These are phyloP conservation scores for Neurospora hispaniola DNA, from an alignment of 495 filamentous ascomycete genomes.

Conservation along the genomic window DNA sequence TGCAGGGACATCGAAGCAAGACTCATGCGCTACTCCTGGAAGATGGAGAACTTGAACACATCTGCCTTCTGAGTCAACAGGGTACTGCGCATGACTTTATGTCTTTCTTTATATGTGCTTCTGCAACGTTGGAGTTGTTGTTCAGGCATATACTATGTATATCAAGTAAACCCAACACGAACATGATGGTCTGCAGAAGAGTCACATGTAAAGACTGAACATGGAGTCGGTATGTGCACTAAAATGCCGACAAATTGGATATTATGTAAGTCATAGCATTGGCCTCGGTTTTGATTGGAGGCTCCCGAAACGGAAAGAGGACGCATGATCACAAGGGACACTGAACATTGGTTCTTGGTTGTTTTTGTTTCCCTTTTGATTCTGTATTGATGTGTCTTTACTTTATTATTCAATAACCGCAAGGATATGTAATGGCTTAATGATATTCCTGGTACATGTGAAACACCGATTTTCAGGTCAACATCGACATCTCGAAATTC, in stretches of 20 bases:
- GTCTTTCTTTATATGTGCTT: too few species aligned
- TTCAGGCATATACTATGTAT: too few species aligned
- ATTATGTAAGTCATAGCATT: not conserved
- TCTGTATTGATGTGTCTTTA: not conserved
- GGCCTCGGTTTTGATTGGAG: not conserved
- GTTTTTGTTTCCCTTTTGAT: not conserved
- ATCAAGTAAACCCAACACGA: too few species aligned
- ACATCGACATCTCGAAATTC: not conserved
- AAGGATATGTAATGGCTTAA: not conserved
- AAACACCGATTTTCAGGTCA: not conserved
- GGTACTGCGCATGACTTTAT: too few species aligned
- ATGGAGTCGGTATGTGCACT: not conserved
- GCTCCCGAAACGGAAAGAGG: not conserved
- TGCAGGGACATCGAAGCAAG: too few species aligned
- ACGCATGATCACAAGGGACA: not conserved
- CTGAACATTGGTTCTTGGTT: not conserved
- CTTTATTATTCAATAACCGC: not conserved
- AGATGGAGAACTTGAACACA: too few species aligned
- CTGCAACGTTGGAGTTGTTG: too few species aligned
- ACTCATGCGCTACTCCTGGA: too few species aligned
- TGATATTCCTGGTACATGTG: not conserved
- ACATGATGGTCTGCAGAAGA: not conserved
- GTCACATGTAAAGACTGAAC: not conserved
- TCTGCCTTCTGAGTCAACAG: too few species aligned
- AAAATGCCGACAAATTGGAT: not conserved